Base-by-base conservation (phyloP, 345 rosid genomes). In the Eucalyptus viminalis region DNA sequence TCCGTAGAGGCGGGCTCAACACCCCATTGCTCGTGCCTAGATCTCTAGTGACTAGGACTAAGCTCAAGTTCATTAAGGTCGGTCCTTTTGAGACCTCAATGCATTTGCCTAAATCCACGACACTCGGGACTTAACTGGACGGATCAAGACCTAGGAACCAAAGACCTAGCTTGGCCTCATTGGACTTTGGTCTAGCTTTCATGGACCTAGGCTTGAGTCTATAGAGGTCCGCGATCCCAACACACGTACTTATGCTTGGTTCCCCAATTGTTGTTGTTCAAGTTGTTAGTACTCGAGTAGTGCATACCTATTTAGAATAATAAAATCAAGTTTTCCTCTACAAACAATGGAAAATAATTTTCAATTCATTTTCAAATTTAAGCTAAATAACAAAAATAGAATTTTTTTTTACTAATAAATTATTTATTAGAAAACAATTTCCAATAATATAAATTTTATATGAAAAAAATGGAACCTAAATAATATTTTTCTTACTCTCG, bases 191-290 rank as follows among this genome's bases (percentile, higher is more conserved):
- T 9, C 62, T 21, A 56, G 6, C 62, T 56, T 56, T 24, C 2
- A 53, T 19, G 24, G 24, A 65, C 72, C 3, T 4, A 13, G 17
- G 72, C 56, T 0, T 3, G 5, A 53, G 56, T 53, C 5, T 5
- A 53, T 3, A 53, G 5, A 53, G 4, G 10, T 29, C 4, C 1
- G 2, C 14, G 8, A 65, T 65, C 34, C 2, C 10, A 3, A 0
- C 4, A 2, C 1, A 0, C 1, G 0, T 67, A 17, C 10, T 14
- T 0, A 5, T 67, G 6, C 5, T 14, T 14, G 1, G 8, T 13
- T 62, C 9, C 5, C 8, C 8, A 7, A 14, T 0, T 62, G 3
- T 6, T 2, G 2, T 4, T n/a, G 10, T 34, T 9, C 44, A 17
- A 69, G 12, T 34, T 0, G 0, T 6, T 9, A 67, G 19, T 31